Evolutionary conservation across 2,329 filamentous ascomycete genomes (phyloP), one percentile per base, ranked within the genome.

Genomic region (Botrytis medusae): DNA sequence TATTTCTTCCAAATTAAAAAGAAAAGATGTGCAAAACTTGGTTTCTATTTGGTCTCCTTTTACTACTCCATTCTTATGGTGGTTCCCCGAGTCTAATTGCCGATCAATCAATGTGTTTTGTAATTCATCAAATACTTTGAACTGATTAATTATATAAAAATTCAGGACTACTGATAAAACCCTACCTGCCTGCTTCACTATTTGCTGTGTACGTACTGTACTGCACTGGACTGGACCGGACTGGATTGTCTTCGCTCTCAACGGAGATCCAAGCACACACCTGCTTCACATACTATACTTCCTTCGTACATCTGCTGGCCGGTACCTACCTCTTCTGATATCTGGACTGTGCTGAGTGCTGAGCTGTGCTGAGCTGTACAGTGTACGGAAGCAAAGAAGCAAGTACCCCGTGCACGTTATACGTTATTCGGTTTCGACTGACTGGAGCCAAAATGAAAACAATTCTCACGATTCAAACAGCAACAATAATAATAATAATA

Each of bases 11-110:
- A 54, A 54, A 54, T 54, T n/a, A 54, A 54, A n/a, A n/a, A 54
- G 25, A n/a, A 54, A 54, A 61, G 34, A 37, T 18, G n/a, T n/a
- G 25, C 59, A 61, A 61, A 12, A 14, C 32, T 61, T 14, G 34
- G 25, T 34, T 25, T 42, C 44, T 22, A 48, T 48, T 12, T 12
- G 46, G 46, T 48, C 37, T 51, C 44, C 32, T n/a, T 18, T 40
- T 37, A 18, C 20, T 18, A 51, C 22, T n/a, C 14, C 14, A 51
- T 51, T 51, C 48, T 40, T 37, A 18, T 70, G 59, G 18, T 70
- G 59, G 20, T 8, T 40, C 34, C n/a, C 68, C 68, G 54, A 70
- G 54, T 62, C 68, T 62, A 62, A 61, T 61, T 62, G 54, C 25
- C 57, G 40, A 70, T 62, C 68, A 46, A 48, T 37, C 34, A n/a